Percentiles rank a stretch among this genome's conserved stretches.
Conservation (phyloP, 305 asterid genomes). For the Rubia balearica region DNA sequence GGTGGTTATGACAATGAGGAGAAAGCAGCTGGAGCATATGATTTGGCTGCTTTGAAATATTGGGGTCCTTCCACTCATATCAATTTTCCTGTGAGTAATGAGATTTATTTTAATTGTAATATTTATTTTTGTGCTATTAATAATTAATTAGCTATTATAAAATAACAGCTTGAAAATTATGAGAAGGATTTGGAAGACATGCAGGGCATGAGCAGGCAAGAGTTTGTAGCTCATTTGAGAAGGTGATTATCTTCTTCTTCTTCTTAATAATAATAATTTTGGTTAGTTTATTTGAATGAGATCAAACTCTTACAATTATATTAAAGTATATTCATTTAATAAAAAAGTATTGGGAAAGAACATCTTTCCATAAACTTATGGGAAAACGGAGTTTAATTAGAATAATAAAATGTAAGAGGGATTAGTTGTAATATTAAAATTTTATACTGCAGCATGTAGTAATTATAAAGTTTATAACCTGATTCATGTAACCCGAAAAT, state of each 20-base stretch:
- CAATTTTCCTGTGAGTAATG: conserved; percentile 54
- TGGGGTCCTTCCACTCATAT: conserved; percentile 83
- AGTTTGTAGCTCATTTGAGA: conserved; percentile 84
- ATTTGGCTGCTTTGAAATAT: conserved; percentile 78
- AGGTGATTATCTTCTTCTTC: conserved; percentile 32
- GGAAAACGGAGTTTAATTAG: too few relatives aligned
- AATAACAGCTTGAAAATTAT: conserved; percentile 43
- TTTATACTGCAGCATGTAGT: too few relatives aligned
- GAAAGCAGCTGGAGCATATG: conserved; percentile 80
- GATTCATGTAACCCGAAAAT: too few relatives aligned
- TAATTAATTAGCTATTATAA: too few relatives aligned
- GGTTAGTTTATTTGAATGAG: not conserved
- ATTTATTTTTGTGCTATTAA: not conserved
- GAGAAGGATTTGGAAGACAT: conserved; percentile 73
- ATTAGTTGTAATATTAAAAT: too few relatives aligned
- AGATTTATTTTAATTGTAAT: too few relatives aligned
- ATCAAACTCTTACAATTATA: not conserved
- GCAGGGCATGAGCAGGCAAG: conserved; percentile 76
- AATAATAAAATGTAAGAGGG: too few relatives aligned
- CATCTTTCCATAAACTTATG: too few relatives aligned
- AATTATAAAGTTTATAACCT: too few relatives aligned
- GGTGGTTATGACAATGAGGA: conserved; percentile 89
- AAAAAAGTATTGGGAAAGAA: too few relatives aligned
- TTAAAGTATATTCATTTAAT: too few relatives aligned
- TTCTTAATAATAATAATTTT: conserved; percentile 1